Percentiles rank a stretch among this genome's conserved stretches.
Evolutionary conservation across 31 red algal species (phyloP).

Genomic region (Asparagopsis taxiformis): DNA sequence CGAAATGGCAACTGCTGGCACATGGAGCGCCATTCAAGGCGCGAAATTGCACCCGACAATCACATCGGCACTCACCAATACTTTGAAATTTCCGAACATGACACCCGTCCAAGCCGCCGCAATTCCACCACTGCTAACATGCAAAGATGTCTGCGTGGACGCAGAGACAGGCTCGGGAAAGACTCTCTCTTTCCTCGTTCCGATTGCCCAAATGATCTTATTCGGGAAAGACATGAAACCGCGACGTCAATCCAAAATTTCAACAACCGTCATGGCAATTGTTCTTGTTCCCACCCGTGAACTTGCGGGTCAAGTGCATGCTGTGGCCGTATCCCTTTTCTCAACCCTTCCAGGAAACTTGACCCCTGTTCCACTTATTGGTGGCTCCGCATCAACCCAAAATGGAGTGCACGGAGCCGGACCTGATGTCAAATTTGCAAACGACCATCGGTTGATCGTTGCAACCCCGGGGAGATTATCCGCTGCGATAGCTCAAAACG

Average conservation of each 20-base stretch:
- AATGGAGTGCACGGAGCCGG: constrained; percentile 2
- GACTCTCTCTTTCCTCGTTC: constrained; percentile 91
- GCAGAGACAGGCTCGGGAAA: constrained; percentile 97
- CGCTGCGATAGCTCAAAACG: constrained; percentile 33
- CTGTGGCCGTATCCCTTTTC: constrained; percentile 69
- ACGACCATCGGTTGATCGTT: constrained; percentile 56
- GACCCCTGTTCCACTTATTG: constrained; percentile 56
- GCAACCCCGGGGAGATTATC: constrained; percentile 89
- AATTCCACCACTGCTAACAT: constrained; percentile 73
- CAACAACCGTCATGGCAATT: constrained; percentile 31
- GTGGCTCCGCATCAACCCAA: constrained; percentile 6
- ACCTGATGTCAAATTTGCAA: background rate
- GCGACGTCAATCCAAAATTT: background rate
- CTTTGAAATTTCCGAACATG: constrained; percentile 51
- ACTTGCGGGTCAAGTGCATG: constrained; percentile 77
- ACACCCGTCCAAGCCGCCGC: constrained; percentile 93
- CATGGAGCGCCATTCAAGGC: constrained; percentile 30
- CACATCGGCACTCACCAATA: constrained; percentile 6
- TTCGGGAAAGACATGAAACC: constrained; percentile 5
- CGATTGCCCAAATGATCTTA: constrained; percentile 65
- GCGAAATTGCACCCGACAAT: constrained; percentile 4
- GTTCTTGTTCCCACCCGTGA: constrained; percentile 95
- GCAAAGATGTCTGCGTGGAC: constrained; percentile 87
- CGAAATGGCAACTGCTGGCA: constrained; percentile 56
- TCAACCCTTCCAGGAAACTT: constrained; percentile 23